Base-by-base conservation (phyloP, 2,329 filamentous ascomycete species). In the Ascochyta viciae-villosae region DNA sequence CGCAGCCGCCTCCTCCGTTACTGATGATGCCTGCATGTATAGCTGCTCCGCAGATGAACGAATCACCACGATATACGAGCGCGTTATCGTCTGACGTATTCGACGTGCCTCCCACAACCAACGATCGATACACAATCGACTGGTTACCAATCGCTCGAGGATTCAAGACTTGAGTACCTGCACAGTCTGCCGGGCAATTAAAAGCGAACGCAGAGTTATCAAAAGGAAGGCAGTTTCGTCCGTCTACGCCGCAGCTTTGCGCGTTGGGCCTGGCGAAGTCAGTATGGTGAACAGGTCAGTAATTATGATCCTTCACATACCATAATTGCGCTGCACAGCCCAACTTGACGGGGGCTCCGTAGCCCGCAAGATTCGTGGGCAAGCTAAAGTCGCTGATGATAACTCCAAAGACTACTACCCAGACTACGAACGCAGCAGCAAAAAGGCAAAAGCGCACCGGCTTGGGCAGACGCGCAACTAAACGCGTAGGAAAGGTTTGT, bases 271-370 rank as follows among this genome's bases (percentile, higher is more conserved):
- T 74, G 35, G 16, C 66, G 64, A 58, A 54, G 34, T 67, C 40
- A 64, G 57, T 33, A 34, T 16, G 19, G 16, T 8, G 15, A 7
- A 23, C 19, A 3, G 13, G 24, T 9, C 19, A 6, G 7, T 13
- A 37, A 23, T 8, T 8, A 26, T 13, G 26, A 6, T 37, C 15
- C 15, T 6, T 26, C 41, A 54, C 68, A 12, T 79, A 82, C 89
- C 90, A 95, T 69, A 90, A 89, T 7, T 85, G 83, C 43, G 83
- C 80, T 15, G 83, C 83, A 73, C 91, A 95, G 13, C 85, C 80
- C 48, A 94, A 83, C 56, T 82, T 80, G 42, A 83, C 80, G 0
- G 90, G 89, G 42, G 78, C 79, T n/a, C 89, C 89, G 78, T 87
- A 90, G 39, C 84, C 87, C n/a, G 81, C 82, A 47, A 93, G 83